Evolutionary conservation across 495 filamentous ascomycete genomes (phyloP), one percentile per base, ranked within the genome.

Genomic region (Zalerion maritima): DNA sequence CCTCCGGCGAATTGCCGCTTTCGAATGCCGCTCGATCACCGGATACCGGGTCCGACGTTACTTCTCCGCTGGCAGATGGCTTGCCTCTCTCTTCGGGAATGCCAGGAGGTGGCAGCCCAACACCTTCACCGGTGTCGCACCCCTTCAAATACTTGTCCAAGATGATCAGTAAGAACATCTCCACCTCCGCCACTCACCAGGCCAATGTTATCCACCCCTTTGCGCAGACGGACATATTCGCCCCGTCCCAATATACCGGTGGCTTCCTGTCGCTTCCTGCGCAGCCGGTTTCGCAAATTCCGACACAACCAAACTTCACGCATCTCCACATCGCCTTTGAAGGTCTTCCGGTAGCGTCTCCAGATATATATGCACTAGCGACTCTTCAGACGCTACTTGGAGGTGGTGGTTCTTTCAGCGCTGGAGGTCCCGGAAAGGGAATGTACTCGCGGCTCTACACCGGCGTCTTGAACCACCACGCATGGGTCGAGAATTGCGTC

Each of bases 361-460:
- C 77, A 2, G 89, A 96, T 46, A 92, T 99, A 42, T 99, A 94
- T 49, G 87, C 89, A 21, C 71, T 94, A 15, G 89, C 89, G 14
- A 93, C 86, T n/a, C 64, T 99, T 0, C 91, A 94, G 50, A 94
- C 83, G 3, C 77, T 99, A 18, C 78, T 99, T 14, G 89, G 89
- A 24, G 89, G 89, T 5, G 89, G 89, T 31, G 91, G 91, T 10
- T 93, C 84, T 32, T 99, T 99, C 60, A 85, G 78, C n/a, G 89
- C 89, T 22, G 89, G 89, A 39, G 89, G 89, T 2, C 89, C 89
- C 12, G 89, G 89, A 26, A 99, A 99, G 60, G 89, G 89, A 36
- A 96, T 97, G 89, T 96, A 94, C 60, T 87, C 81, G 11, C 79
- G 91, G 4, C 70, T 96, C 17, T 97, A 93, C 62, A 96, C 84